Conservation (phyloP, 2,329 filamentous ascomycete genomes). For the Penicillium digitatum region DNA sequence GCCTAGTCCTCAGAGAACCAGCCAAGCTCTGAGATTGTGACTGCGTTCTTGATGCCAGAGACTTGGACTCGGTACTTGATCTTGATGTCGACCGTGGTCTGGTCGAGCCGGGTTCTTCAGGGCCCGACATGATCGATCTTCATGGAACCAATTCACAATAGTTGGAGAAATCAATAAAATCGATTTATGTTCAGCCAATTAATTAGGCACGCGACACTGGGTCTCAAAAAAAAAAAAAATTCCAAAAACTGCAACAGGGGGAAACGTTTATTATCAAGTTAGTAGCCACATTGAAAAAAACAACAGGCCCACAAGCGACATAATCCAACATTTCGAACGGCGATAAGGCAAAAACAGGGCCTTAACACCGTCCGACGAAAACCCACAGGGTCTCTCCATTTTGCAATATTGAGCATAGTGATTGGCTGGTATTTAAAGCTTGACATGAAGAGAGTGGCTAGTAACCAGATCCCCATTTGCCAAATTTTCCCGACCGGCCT, state of each 20-base stretch:
- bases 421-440: slow-evolving; percentile 3
- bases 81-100: slow-evolving; percentile 17
- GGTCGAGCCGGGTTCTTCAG: slow-evolving; percentile 1
- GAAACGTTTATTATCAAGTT: neutral
- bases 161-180: neutral
- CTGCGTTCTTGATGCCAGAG: slow-evolving; percentile 2
- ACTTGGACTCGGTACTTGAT: slow-evolving; percentile 16
- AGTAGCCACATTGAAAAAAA: neutral
- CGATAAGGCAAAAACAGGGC: neutral
- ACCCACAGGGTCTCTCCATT: neutral
- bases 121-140: slow-evolving; percentile 10
- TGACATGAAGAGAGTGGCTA: neutral
- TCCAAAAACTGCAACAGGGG: neutral
- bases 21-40: slow-evolving; percentile 2
- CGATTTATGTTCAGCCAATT: neutral
- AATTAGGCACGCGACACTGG: neutral
- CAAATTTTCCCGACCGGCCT: neutral
- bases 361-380: neutral
- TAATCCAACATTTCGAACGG: neutral
- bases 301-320: neutral
- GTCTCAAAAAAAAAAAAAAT: neutral
- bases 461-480: neutral
- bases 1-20: slow-evolving; percentile 4
- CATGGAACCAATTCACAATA: neutral
- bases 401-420: neutral